Percentiles rank a stretch among this genome's conserved stretches.
Conservation (phyloP, 768 basidiomycete genomes). For the Trametes villosa region DNA sequence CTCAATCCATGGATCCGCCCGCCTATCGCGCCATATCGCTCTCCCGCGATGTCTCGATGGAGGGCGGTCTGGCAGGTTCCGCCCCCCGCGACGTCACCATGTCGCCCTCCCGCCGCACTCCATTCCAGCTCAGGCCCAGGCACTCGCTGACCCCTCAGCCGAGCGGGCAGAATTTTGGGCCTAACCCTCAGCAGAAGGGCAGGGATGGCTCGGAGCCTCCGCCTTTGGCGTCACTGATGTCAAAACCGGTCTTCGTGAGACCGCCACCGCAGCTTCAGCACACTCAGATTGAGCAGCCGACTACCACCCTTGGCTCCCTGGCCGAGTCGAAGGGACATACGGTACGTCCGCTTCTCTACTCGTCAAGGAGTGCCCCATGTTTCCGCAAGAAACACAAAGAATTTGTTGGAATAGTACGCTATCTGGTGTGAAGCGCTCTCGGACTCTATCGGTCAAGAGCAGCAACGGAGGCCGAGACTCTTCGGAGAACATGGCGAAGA, state of each 20-base stretch:
- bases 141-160: slow-evolving; percentile 76
- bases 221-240: slow-evolving; percentile 59
- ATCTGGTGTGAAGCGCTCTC: background rate
- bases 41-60: slow-evolving; percentile 48
- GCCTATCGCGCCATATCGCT: slow-evolving; percentile 39
- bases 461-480: background rate
- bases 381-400: background rate
- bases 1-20: slow-evolving; percentile 74
- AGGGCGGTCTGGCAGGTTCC: slow-evolving; percentile 37
- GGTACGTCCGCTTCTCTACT: slow-evolving; percentile 5
- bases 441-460: background rate
- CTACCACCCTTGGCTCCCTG: slow-evolving; percentile 33
- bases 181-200: slow-evolving; percentile 43
- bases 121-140: slow-evolving; percentile 59
- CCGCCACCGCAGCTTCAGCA: slow-evolving; percentile 45
- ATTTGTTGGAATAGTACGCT: background rate
- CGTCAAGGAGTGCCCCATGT: background rate
- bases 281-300: slow-evolving; percentile 7
- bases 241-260: slow-evolving; percentile 73
- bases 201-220: slow-evolving; percentile 73
- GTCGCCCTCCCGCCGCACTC: slow-evolving; percentile 50
- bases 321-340: slow-evolving; percentile 24
- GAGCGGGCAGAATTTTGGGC: slow-evolving; percentile 46
- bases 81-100: slow-evolving; percentile 48
- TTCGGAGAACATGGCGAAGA: background rate